Conservation (phyloP, 2,329 filamentous ascomycete genomes). For the Sporothrix humicola region DNA sequence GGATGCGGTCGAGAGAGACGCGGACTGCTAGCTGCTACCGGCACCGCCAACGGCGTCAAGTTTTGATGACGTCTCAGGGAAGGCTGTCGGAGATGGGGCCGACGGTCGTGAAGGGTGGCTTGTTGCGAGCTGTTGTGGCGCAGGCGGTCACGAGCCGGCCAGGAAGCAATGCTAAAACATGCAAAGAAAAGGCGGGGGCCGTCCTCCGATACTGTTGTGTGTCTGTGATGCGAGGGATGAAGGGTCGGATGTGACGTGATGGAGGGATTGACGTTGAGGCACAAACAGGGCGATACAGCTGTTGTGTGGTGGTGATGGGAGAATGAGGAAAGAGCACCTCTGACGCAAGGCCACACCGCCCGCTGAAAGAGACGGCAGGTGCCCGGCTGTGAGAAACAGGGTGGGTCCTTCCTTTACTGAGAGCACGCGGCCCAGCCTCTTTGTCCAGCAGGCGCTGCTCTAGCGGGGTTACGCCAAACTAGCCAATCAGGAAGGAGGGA, state of each 20-base stretch:
- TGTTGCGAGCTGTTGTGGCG: slow-evolving; percentile 18
- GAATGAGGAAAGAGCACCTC: slow-evolving; percentile 14
- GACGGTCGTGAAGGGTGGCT: slow-evolving; percentile 7
- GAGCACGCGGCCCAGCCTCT: slow-evolving; percentile 10
- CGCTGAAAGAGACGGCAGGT: slow-evolving; percentile 18
- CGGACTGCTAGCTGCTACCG: neutral
- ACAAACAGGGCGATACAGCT: neutral
- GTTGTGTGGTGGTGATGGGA: neutral
- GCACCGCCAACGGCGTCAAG: neutral
- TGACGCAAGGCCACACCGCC: slow-evolving; percentile 27
- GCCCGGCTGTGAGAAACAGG: neutral
- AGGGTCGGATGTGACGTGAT: neutral
- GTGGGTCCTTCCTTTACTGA: slow-evolving; percentile 24
- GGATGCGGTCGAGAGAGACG: neutral
- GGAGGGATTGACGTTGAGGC: neutral
- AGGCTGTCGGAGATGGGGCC: neutral
- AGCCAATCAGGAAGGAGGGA: slow-evolving; percentile 17
- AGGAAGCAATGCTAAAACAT: slow-evolving; percentile 14
- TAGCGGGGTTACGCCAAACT: slow-evolving; percentile 6
- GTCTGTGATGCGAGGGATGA: slow-evolving; percentile 8
- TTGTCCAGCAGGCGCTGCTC: neutral
- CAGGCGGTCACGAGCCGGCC: slow-evolving; percentile 25
- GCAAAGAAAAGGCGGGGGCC: neutral
- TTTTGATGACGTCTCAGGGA: neutral
- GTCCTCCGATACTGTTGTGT: neutral